These are phyloP conservation scores for Metschnikowia arizonensis DNA, from an alignment of 805 yeast species.

Conservation along the genomic window DNA sequence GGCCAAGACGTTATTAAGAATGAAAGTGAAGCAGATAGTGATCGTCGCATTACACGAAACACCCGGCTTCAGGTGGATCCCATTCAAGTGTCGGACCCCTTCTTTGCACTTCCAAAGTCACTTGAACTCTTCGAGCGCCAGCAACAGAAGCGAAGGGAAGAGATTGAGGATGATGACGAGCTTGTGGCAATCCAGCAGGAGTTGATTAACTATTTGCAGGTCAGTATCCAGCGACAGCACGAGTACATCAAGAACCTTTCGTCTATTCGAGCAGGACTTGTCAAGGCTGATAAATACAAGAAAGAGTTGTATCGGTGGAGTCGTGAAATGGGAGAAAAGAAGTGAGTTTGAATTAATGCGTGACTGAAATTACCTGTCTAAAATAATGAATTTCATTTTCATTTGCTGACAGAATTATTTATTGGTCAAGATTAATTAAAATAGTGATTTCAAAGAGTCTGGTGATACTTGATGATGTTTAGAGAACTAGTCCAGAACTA, in stretches of 20 bases:
- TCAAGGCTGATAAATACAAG: conserved; percentile 73
- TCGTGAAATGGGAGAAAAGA: conserved; percentile 64
- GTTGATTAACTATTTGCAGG: conserved; percentile 40
- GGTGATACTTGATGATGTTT: too few species aligned
- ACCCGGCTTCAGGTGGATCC: conserved; percentile 49
- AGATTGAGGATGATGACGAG: conserved; percentile 24
- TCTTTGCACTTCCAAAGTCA: conserved; percentile 54
- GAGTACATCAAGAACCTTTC: conserved; percentile 80
- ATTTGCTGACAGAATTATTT: too few species aligned
- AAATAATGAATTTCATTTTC: too few species aligned
- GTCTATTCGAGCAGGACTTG: conserved; percentile 69
- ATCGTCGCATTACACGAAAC: conserved; percentile 14
- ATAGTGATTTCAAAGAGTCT: too few species aligned
- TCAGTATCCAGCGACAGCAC: conserved; percentile 50
- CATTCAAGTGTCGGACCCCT: conserved; percentile 42
- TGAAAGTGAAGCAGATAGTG: conserved; percentile 13
- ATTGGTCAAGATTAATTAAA: too few species aligned
- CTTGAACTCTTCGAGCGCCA: conserved; percentile 29
- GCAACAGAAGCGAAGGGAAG: conserved; percentile 21
- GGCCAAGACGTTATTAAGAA: background rate
- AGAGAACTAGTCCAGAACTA: too few species aligned
- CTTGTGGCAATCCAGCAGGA: conserved; percentile 59
- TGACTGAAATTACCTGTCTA: too few species aligned
- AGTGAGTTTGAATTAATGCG: conserved; percentile 1
- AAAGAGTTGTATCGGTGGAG: conserved; percentile 77